phyloP scores from a whole-genome alignment of 306 rosid genomes.

The Castanospermum australe region DNA sequence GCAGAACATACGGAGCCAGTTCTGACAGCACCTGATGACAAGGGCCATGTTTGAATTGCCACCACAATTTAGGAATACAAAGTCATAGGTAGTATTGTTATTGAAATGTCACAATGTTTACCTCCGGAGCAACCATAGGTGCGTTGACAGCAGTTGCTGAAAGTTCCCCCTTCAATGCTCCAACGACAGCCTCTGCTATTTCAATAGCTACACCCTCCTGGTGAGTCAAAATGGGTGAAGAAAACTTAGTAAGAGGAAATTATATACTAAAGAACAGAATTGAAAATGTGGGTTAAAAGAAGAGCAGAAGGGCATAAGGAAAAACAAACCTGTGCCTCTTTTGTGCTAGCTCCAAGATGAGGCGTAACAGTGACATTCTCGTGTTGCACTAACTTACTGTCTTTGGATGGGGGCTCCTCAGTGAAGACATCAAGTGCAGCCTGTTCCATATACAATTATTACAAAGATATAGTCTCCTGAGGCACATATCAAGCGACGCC shows the following conservation, averaged over 20 bases:
- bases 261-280: not conserved
- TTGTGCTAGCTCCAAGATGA: conserved; percentile 86
- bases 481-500: not conserved
- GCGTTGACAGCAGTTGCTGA: conserved; percentile 79
- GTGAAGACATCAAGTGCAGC: conserved; percentile 80
- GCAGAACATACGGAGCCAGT: conserved; percentile 54
- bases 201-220: conserved; percentile 85
- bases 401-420: conserved; percentile 68
- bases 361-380: conserved; percentile 70
- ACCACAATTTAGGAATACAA: not conserved
- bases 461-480: not conserved
- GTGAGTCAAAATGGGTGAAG: not conserved
- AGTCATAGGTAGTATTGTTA: not conserved
- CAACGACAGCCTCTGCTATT: conserved; percentile 78
- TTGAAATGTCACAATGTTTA: not conserved
- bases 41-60: not conserved
- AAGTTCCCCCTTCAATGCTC: conserved; percentile 76
- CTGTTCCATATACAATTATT: conserved; percentile 26
- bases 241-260: not conserved
- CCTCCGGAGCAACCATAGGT: conserved; percentile 77
- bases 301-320: not conserved
- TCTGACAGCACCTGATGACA: conserved; percentile 53
- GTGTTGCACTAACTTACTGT: conserved; percentile 65
- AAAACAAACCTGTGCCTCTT: conserved; percentile 64
- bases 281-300: not conserved